Percentiles rank a stretch among this genome's conserved stretches.
phyloP scores from a whole-genome alignment of 306 rosid species.

The Trifolium dubium region DNA sequence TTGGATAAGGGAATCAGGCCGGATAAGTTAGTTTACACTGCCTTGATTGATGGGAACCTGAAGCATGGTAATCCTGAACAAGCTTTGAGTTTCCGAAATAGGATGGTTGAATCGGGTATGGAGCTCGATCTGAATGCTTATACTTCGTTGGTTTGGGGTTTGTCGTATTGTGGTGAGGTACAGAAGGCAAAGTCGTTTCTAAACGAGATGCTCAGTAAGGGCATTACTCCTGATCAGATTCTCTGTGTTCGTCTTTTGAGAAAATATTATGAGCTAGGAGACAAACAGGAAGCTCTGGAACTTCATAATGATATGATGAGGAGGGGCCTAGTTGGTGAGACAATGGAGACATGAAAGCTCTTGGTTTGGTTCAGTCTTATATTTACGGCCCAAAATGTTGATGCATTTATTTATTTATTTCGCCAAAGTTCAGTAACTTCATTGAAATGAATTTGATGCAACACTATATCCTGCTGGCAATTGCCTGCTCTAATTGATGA shows the following conservation, averaged over 20 bases:
- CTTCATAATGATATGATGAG: conserved; percentile 66
- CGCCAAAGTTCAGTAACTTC: conserved; percentile 27
- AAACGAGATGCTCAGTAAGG: conserved; percentile 81
- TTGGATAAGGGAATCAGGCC: conserved; percentile 73
- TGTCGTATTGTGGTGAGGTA: conserved; percentile 65
- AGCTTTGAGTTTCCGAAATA: conserved; percentile 64
- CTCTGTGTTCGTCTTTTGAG: conserved; percentile 67
- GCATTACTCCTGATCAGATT: conserved; percentile 75
- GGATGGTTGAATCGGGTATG: conserved; percentile 76
- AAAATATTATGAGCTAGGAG: conserved; percentile 69
- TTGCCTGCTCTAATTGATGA: conserved; percentile 31
- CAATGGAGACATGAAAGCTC: conserved; percentile 41
- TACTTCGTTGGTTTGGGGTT: conserved; percentile 86
- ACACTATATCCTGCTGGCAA: conserved; percentile 27
- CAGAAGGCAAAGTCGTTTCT: conserved; percentile 68
- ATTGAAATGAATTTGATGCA: conserved; percentile 41
- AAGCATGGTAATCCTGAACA: conserved; percentile 80
- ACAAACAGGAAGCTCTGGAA: conserved; percentile 66
- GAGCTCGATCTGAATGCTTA: conserved; percentile 78
- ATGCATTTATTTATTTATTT: conserved; percentile 21
- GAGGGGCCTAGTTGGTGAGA: conserved; percentile 60
- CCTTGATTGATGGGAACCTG: conserved; percentile 86
- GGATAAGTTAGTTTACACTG: conserved; percentile 75
- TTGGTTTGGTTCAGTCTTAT: conserved; percentile 29
- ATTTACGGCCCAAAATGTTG: conserved; percentile 30